Evolutionary conservation across 352 stramenopile species (phyloP).

Genomic region (Saprolegnia diclina): DNA sequence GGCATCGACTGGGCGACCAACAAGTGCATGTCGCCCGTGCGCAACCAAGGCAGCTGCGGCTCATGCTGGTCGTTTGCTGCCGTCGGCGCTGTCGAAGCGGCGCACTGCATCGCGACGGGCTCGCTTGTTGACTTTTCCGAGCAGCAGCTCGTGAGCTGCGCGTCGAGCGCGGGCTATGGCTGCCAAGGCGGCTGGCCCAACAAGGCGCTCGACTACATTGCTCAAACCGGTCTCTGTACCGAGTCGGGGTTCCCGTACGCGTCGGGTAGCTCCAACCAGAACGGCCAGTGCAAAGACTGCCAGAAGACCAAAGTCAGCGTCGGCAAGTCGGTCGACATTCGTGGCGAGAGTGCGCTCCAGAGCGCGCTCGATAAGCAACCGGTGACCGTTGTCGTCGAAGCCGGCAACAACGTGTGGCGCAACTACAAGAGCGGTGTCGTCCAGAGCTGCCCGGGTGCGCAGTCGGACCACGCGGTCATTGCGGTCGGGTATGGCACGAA

Average conservation of each 20-base stretch:
- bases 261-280: constrained; percentile 29
- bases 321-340: constrained; percentile 31
- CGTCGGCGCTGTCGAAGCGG: constrained; percentile 31
- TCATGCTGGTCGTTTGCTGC: constrained; percentile 45
- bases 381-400: constrained; percentile 57
- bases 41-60: constrained; percentile 40
- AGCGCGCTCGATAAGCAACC: constrained; percentile 43
- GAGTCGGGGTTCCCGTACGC: constrained; percentile 21
- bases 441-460: constrained; percentile 33
- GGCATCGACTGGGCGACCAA: constrained; percentile 27
- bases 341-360: constrained; percentile 39
- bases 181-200: constrained; percentile 56
- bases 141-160: constrained; percentile 68
- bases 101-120: constrained; percentile 30
- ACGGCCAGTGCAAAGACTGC: constrained; percentile 28
- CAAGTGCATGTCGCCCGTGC: constrained; percentile 28
- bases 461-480: constrained; percentile 45
- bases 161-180: constrained; percentile 39
- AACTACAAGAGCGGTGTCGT: constrained; percentile 57
- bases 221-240: constrained; percentile 29
- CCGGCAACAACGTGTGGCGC: constrained; percentile 53
- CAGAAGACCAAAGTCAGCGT: neutral
- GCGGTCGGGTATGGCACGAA: constrained; percentile 44
- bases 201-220: constrained; percentile 56
- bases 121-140: constrained; percentile 40